Evolutionary conservation across 345 rosid species (phyloP).

Genomic region (Syzygium aromaticum): DNA sequence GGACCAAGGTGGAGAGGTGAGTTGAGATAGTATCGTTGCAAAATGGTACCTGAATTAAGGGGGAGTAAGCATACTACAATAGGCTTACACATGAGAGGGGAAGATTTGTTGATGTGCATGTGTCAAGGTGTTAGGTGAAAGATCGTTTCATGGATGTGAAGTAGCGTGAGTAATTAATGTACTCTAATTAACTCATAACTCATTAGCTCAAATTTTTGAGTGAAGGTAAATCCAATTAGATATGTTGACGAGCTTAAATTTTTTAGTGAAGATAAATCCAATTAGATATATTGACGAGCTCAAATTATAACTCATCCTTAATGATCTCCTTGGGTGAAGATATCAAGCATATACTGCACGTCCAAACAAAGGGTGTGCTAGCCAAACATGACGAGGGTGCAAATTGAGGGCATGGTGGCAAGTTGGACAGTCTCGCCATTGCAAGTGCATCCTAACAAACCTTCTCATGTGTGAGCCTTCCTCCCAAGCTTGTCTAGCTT

Average conservation of each 20-base stretch:
- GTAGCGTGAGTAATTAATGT: neutral
- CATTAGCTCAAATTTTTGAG: neutral
- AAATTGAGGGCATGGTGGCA: neutral
- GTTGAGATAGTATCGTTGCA: neutral
- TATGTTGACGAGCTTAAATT: neutral
- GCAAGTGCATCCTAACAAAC: neutral
- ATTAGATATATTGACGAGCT: neutral
- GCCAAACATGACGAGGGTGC: neutral
- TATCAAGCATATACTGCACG: neutral
- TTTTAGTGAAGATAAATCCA: neutral
- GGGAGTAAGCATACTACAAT: neutral
- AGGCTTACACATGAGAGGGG: neutral
- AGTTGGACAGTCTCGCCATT: neutral
- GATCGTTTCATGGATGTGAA: neutral
- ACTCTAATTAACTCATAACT: neutral
- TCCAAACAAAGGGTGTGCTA: neutral
- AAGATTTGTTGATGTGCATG: neutral
- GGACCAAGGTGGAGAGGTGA: neutral
- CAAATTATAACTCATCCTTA: neutral
- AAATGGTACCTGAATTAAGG: neutral
- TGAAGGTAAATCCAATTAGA: neutral
- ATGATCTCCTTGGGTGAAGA: neutral
- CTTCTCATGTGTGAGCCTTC: neutral
- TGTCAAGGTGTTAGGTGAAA: neutral
- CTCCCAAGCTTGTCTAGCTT: neutral